Percentiles rank a stretch among this genome's conserved stretches.
Evolutionary conservation across 495 filamentous ascomycete genomes (phyloP).

Genomic region (Aspergillus nidulans): DNA sequence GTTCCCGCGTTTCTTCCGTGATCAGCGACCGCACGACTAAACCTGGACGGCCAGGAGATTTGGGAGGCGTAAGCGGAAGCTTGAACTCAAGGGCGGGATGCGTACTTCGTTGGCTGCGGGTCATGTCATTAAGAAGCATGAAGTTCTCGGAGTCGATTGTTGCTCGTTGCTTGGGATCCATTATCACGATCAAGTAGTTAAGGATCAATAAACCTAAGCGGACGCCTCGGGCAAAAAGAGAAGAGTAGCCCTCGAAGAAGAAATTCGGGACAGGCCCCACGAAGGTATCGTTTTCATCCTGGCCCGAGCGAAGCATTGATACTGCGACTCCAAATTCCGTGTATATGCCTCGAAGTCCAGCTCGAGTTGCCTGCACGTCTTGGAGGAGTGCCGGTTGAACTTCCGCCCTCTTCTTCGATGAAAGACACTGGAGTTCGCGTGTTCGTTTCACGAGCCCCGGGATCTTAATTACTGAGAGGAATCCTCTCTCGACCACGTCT

Average conservation of each 20-base stretch:
- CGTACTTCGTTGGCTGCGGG: background rate
- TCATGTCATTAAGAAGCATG: conserved; percentile 10
- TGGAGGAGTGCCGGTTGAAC: conserved; percentile 13
- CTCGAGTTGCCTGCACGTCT: conserved; percentile 21
- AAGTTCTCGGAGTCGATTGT: conserved; percentile 18
- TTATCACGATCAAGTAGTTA: conserved; percentile 23
- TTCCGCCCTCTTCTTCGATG: conserved; percentile 3
- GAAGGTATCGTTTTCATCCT: conserved; percentile 16
- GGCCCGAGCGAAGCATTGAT: conserved; percentile 22
- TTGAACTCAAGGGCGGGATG: background rate
- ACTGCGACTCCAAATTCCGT: conserved; percentile 27
- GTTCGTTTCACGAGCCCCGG: conserved; percentile 25
- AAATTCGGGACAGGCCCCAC: conserved; percentile 25
- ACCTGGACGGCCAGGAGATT: conserved; percentile 14
- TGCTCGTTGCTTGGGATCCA: conserved; percentile 22
- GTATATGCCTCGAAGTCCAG: conserved; percentile 23
- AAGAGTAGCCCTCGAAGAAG: conserved; percentile 27
- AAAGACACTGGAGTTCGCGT: conserved; percentile 12
- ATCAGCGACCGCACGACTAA: conserved; percentile 22
- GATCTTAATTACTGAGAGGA: conserved; percentile 24
- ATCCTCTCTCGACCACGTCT: conserved; percentile 26
- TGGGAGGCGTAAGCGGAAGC: conserved; percentile 12
- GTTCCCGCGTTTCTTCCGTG: conserved; percentile 16
- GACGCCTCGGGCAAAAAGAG: conserved; percentile 22
- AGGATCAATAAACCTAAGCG: conserved; percentile 23